Evolutionary conservation across 176 grass and related monocot species (phyloP), one percentile per base, ranked within the genome.

Genomic region (Phoenix dactylifera): DNA sequence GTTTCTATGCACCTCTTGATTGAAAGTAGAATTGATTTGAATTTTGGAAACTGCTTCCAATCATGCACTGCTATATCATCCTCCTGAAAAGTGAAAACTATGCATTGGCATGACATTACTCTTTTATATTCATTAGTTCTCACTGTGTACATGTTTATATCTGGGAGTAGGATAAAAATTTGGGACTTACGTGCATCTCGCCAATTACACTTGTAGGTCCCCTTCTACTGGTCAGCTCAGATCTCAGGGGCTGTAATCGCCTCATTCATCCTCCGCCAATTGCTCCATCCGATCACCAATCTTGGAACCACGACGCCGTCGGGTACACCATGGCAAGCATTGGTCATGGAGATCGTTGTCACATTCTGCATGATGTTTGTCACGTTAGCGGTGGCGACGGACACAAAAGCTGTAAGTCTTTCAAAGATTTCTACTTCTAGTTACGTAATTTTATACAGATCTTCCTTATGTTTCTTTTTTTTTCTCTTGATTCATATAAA

Each of bases 301-400:
- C 25, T 98, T 30, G 93, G 93, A 24, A 79, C 76, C 7, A 98
- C 93, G 22, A 57, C 30, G 24, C 93, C 93, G 2, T 25, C 71
- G 1, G 87, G 72, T 22, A 74, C 87, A 12, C 73, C 75, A 44
- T 80, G 82, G 84, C 88, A 90, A 18, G 61, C 93, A 18, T 83
- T 98, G 26, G 26, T 92, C 63, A 78, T 81, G 24, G 93, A 98
- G 77, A 14, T 86, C 24, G 55, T 98, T 19, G 93, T 98, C 1
- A 92, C 93, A 15, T 98, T 98, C 70, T 83, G 80, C 84, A 98
- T 98, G 93, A 98, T 98, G 79, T 92, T 98, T 16, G 93, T 98
- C 26, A 98, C 93, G 0, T 81, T 83, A 30, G 93, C 93, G 16
- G 93, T 98, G 17, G 93, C 93, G 22, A 98, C 93, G 22, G 93